Evolutionary conservation across 441 rosid genomes (phyloP).

Genomic region (Pelargonium australe): DNA sequence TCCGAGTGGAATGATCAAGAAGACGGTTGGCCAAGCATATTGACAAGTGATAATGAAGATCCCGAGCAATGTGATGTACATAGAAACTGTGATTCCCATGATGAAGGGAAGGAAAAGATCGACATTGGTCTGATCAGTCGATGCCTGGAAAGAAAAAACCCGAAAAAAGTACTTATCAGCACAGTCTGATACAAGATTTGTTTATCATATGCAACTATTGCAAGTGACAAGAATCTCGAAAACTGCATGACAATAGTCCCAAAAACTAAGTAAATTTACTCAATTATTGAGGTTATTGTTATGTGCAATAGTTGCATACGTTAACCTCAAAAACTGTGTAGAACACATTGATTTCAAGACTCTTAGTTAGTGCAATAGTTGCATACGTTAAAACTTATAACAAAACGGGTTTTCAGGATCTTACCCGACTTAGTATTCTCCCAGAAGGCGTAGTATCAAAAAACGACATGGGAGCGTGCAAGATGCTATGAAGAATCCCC

Average conservation of each 20-base stretch:
- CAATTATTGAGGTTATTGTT: too few relatives aligned
- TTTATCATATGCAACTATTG: too few relatives aligned
- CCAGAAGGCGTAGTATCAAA: constrained; percentile 92
- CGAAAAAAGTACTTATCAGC: too few relatives aligned
- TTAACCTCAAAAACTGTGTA: too few relatives aligned
- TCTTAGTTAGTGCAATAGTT: too few relatives aligned
- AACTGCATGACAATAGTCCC: too few relatives aligned
- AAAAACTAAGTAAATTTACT: too few relatives aligned
- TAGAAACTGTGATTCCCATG: constrained; percentile 46
- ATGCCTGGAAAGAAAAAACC: constrained; percentile 58
- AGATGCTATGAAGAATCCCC: constrained; percentile 55
- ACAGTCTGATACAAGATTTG: too few relatives aligned
- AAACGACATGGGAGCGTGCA: constrained; percentile 82
- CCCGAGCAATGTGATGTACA: constrained; percentile 70
- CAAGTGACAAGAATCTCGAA: too few relatives aligned
- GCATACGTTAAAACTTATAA: too few relatives aligned
- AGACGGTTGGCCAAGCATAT: constrained; percentile 86
- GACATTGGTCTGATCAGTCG: constrained; percentile 77
- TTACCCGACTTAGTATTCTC: constrained; percentile 75
- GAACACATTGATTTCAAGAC: too few relatives aligned
- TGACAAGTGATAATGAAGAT: constrained; percentile 86
- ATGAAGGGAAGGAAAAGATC: constrained; percentile 77
- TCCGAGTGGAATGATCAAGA: constrained; percentile 73
- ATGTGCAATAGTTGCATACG: too few relatives aligned
- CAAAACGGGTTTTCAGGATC: constrained; percentile 6